Conservation (phyloP, 352 stramenopile genomes). For the Phytophthora agathidicida region DNA sequence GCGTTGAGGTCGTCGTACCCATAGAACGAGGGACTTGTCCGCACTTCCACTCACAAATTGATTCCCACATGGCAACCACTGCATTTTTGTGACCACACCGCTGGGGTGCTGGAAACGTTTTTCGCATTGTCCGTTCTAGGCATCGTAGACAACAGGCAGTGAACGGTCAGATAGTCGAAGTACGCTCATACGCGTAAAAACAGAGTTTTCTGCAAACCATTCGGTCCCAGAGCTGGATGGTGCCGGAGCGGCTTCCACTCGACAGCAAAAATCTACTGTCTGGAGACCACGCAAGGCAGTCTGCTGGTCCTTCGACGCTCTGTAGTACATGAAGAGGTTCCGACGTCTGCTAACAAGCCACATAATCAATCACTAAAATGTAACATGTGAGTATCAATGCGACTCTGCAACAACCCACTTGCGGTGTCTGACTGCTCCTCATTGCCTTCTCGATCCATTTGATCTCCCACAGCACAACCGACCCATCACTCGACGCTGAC, state of each 20-base stretch:
- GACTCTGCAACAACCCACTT: too few species aligned
- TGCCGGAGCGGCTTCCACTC: conserved; percentile 53
- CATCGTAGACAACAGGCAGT: background rate
- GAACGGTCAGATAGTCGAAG: background rate
- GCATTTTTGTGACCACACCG: conserved; percentile 51
- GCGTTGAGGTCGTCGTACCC: conserved; percentile 44
- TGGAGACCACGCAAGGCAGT: conserved; percentile 74
- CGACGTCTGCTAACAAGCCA: conserved; percentile 18
- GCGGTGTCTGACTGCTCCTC: background rate
- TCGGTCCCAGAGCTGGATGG: conserved; percentile 74
- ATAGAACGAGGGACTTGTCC: conserved; percentile 78
- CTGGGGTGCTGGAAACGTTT: conserved; percentile 64
- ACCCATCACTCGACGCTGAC: conserved; percentile 78
- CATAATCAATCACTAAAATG: background rate
- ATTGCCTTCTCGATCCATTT: conserved; percentile 18
- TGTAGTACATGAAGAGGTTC: conserved; percentile 50
- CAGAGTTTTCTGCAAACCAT: conserved; percentile 35
- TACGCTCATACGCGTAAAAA: background rate
- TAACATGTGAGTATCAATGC: too few species aligned
- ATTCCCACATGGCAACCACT: conserved; percentile 61
- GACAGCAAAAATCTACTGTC: conserved; percentile 63
- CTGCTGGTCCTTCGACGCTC: conserved; percentile 48
- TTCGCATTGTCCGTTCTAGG: conserved; percentile 55
- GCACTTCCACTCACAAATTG: conserved; percentile 77
- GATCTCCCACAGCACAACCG: conserved; percentile 78